These are phyloP conservation scores for Coniochaeta ligniaria DNA, from an alignment of 2,329 filamentous ascomycete genomes.

Conservation along the genomic window DNA sequence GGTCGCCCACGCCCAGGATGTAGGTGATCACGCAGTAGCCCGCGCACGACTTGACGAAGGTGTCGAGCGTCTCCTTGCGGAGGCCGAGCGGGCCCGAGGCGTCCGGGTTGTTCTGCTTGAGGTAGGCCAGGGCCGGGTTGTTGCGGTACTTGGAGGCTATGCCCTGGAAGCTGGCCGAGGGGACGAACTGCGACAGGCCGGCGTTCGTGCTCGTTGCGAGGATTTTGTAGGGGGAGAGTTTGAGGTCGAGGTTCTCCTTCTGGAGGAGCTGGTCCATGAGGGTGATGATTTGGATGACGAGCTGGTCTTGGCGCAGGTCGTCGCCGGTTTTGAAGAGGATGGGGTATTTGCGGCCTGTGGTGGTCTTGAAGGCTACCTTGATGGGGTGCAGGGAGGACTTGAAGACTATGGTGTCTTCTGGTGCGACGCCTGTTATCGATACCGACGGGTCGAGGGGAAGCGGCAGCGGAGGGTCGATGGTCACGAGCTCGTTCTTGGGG, in stretches of 20 bases:
- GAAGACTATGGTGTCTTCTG: conserved; percentile 85
- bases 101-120: conserved; percentile 86
- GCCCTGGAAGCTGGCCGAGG: conserved; percentile 74
- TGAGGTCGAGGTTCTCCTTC: conserved; percentile 94
- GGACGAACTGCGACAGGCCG: conserved; percentile 89
- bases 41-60: conserved; percentile 90
- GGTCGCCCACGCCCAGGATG: conserved; percentile 89
- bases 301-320: conserved; percentile 90
- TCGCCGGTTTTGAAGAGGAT: conserved; percentile 98
- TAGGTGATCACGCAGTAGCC: conserved; percentile 99
- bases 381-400: conserved; percentile 92
- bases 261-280: conserved; percentile 94
- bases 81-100: conserved; percentile 74
- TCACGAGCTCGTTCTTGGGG: conserved; percentile 79
- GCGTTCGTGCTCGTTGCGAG: conserved; percentile 85
- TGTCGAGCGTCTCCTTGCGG: conserved; percentile 88
- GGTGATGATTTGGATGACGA: conserved; percentile 95
- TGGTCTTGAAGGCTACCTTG: conserved; percentile 82
- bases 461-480: conserved; percentile 78
- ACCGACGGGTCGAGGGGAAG: conserved; percentile 83
- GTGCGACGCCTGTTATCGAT: conserved; percentile 68
- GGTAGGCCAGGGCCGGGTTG: conserved; percentile 70
- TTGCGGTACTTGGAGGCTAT: conserved; percentile 77
- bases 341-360: conserved; percentile 70
- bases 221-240: conserved; percentile 92